phyloP scores from a whole-genome alignment of 805 yeast genomes.

The Alloascoidea africana region DNA sequence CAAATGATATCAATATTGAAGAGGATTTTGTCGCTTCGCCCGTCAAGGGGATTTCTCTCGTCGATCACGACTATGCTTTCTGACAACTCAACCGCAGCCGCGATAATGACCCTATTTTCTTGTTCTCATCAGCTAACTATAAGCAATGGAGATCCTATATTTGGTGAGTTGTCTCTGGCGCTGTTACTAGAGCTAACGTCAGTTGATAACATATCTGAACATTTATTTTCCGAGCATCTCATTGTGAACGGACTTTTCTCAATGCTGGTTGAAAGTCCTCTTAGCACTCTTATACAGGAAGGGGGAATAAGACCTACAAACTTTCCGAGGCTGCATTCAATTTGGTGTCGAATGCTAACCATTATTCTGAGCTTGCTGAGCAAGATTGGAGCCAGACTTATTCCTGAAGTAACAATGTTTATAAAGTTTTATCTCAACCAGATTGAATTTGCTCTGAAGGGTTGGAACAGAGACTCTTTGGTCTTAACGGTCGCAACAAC shows the following conservation, averaged over 20 bases:
- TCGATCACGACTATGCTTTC: slow-evolving; percentile 37
- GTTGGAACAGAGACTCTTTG: slow-evolving; percentile 50
- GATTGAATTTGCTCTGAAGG: slow-evolving; percentile 40
- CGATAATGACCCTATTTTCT: slow-evolving; percentile 51
- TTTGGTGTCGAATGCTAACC: slow-evolving; percentile 76
- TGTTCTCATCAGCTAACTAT: slow-evolving; percentile 46
- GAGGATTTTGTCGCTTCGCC: slow-evolving; percentile 31
- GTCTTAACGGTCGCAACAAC: slow-evolving; percentile 31
- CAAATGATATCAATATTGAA: slow-evolving; percentile 51
- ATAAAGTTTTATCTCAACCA: slow-evolving; percentile 50
- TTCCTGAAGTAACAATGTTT: slow-evolving; percentile 54
- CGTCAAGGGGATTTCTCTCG: slow-evolving; percentile 29
- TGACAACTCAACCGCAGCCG: slow-evolving; percentile 43
- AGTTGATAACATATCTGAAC: slow-evolving; percentile 48
- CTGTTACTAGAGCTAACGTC: slow-evolving; percentile 56
- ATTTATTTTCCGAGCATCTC: too few relatives aligned
- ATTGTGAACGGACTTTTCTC: slow-evolving; percentile 50
- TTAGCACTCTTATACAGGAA: slow-evolving; percentile 47
- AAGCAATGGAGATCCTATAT: slow-evolving; percentile 46
- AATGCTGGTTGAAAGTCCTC: slow-evolving; percentile 57
- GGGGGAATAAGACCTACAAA: slow-evolving; percentile 43
- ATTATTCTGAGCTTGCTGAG: slow-evolving; percentile 44
- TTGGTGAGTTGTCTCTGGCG: slow-evolving; percentile 58
- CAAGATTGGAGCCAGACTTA: slow-evolving; percentile 43
- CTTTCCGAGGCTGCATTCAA: slow-evolving; percentile 40